phyloP scores from a whole-genome alignment of 768 basidiomycete genomes.

The Termitomyces sp. region DNA sequence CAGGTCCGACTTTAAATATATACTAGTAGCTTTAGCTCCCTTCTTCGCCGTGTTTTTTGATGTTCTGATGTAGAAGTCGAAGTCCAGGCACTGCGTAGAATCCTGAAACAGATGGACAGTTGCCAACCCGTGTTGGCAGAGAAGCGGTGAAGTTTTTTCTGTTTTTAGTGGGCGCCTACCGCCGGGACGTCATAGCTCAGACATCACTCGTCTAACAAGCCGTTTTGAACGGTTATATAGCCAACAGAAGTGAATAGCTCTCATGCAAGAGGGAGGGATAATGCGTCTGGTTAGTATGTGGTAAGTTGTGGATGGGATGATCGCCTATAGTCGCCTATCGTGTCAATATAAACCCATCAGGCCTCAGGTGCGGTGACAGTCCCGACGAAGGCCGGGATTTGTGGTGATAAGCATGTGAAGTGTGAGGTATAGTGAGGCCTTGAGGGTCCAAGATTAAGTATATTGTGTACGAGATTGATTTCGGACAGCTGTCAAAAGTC shows the following conservation, averaged over 20 bases:
- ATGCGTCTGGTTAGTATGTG: background rate
- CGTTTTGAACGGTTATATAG: background rate
- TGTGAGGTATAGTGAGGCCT: too few species aligned
- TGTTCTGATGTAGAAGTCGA: background rate
- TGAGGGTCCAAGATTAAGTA: too few species aligned
- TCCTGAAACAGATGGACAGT: background rate
- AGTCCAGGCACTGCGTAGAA: background rate
- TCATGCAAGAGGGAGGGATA: background rate
- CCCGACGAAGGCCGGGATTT: background rate
- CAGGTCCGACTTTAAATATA: background rate
- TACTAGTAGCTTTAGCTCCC: too few species aligned
- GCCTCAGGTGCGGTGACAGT: background rate
- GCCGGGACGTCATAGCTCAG: too few species aligned
- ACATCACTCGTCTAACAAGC: background rate
- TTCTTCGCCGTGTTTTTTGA: background rate
- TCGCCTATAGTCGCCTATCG: background rate
- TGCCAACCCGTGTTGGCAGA: background rate
- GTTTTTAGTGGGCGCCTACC: background rate
- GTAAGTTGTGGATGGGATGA: background rate
- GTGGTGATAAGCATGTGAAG: too few species aligned
- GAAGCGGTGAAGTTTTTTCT: background rate
- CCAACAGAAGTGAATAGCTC: background rate
- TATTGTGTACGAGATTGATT: too few species aligned
- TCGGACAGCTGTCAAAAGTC: too few species aligned
- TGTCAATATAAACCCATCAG: background rate